Percentiles rank a stretch among this genome's conserved stretches.
Conservation (phyloP, 2,329 filamentous ascomycete genomes). For the Neocatenulostroma microsporum region DNA sequence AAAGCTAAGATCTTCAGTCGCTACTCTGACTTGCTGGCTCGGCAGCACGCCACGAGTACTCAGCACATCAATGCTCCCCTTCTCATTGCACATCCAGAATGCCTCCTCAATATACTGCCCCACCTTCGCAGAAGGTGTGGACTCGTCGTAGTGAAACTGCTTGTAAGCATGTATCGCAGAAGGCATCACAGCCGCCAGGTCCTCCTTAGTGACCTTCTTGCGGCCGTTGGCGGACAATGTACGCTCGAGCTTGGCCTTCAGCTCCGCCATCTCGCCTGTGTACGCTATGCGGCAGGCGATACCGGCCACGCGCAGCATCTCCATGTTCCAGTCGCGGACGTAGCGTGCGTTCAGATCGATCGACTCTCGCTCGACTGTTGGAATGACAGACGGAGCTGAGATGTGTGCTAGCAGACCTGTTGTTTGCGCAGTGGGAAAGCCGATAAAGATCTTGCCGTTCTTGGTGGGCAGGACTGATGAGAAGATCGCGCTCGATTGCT, state of each 20-base stretch:
- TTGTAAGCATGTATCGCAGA: slow-evolving; percentile 76
- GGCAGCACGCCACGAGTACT: slow-evolving; percentile 80
- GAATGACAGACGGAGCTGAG: slow-evolving; percentile 91
- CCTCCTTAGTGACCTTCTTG: slow-evolving; percentile 50
- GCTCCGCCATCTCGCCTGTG: slow-evolving; percentile 72
- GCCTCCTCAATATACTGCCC: slow-evolving; percentile 86
- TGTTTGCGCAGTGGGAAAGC: slow-evolving; percentile 94
- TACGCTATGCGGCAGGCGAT: slow-evolving; percentile 86
- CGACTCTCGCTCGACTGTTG: slow-evolving; percentile 91
- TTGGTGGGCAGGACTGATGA: slow-evolving; percentile 82
- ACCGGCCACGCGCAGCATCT: slow-evolving; percentile 83
- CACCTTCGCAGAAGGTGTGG: slow-evolving; percentile 77
- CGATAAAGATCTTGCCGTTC: slow-evolving; percentile 89
- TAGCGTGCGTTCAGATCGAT: slow-evolving; percentile 94
- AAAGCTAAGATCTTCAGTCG: slow-evolving; percentile 63
- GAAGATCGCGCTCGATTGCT: slow-evolving; percentile 69
- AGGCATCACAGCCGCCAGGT: slow-evolving; percentile 61
- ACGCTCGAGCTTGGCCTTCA: slow-evolving; percentile 49
- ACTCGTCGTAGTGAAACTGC: slow-evolving; percentile 82
- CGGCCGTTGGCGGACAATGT: slow-evolving; percentile 22
- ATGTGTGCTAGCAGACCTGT: slow-evolving; percentile 91
- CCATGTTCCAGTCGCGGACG: slow-evolving; percentile 90
- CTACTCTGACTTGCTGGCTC: slow-evolving; percentile 75
- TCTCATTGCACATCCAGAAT: slow-evolving; percentile 87
- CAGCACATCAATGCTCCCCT: slow-evolving; percentile 75